Conservation (phyloP, 2,329 filamentous ascomycete genomes). For the Falciphora oryzae region DNA sequence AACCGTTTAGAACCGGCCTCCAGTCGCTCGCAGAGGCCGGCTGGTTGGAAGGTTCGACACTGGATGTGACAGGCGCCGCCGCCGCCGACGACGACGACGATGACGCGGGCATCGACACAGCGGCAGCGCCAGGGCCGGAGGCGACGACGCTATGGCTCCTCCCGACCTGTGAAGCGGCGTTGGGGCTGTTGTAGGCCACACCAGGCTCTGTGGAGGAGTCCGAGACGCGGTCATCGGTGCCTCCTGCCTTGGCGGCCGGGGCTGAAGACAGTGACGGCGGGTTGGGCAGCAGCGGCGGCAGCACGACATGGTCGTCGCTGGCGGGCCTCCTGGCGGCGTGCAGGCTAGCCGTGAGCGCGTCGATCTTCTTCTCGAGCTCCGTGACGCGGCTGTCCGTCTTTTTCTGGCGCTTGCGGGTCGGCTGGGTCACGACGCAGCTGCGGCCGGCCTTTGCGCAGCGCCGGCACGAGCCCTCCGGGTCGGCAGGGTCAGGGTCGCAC, state of each 20-base stretch:
- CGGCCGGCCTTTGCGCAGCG: slow-evolving; percentile 78
- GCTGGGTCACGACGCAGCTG: slow-evolving; percentile 70
- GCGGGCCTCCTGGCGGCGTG: slow-evolving; percentile 42
- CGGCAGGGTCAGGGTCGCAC: slow-evolving; percentile 67
- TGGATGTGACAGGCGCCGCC: not conserved
- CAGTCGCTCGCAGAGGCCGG: not conserved
- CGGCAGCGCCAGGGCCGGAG: not conserved
- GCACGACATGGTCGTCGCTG: not conserved
- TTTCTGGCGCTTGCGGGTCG: slow-evolving; percentile 74
- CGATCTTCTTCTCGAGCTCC: slow-evolving; percentile 89
- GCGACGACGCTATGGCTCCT: not conserved
- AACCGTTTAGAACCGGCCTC: not conserved
- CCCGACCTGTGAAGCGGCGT: not conserved
- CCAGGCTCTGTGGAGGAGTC: too few relatives aligned
- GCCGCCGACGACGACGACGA: not conserved
- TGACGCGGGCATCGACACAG: not conserved
- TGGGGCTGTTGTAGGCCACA: not conserved
- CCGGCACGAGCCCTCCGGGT: slow-evolving; percentile 60
- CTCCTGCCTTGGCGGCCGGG: too few relatives aligned
- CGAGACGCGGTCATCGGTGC: not conserved
- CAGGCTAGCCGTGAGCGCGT: slow-evolving; percentile 75
- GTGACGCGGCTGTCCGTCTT: slow-evolving; percentile 87
- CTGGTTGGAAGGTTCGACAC: not conserved
- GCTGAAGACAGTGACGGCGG: not conserved
- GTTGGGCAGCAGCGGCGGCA: slow-evolving; percentile 4